Conservation (phyloP, 2,329 filamentous ascomycete genomes). For the Domatiomyces catenatus region DNA sequence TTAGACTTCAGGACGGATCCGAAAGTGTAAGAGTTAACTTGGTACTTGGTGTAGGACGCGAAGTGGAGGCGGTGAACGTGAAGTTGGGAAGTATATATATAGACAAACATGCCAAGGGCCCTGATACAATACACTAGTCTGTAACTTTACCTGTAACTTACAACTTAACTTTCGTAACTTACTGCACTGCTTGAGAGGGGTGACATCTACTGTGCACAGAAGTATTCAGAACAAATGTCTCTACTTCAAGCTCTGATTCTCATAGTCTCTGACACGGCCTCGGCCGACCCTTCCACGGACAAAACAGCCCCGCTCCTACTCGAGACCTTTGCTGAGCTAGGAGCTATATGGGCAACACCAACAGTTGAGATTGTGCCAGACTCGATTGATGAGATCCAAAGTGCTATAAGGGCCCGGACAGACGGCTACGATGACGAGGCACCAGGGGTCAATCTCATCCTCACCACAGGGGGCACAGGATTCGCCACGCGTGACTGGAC, state of each 20-base stretch:
- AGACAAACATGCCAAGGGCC: too few relatives aligned
- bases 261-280: slow-evolving; percentile 80
- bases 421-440: slow-evolving; percentile 37
- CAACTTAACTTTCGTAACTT: too few relatives aligned
- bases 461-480: slow-evolving; percentile 86
- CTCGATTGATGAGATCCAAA: slow-evolving; percentile 57
- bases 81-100: too few relatives aligned
- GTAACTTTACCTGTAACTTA: too few relatives aligned
- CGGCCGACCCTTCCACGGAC: slow-evolving; percentile 63
- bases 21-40: too few relatives aligned
- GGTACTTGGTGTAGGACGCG: too few relatives aligned
- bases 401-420: slow-evolving; percentile 55
- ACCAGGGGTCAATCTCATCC: slow-evolving; percentile 49
- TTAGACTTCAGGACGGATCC: too few relatives aligned
- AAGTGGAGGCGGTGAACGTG: too few relatives aligned
- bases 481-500: slow-evolving; percentile 76
- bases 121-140: too few relatives aligned
- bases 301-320: slow-evolving; percentile 52
- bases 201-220: too few relatives aligned
- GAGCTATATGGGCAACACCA: slow-evolving; percentile 55
- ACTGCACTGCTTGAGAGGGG: too few relatives aligned
- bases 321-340: slow-evolving; percentile 52
- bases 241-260: slow-evolving; percentile 61
- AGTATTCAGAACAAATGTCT: not conserved
- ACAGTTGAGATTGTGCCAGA: slow-evolving; percentile 67